phyloP scores from a whole-genome alignment of 176 grass and related monocot genomes.

The Puccinellia tenuiflora region DNA sequence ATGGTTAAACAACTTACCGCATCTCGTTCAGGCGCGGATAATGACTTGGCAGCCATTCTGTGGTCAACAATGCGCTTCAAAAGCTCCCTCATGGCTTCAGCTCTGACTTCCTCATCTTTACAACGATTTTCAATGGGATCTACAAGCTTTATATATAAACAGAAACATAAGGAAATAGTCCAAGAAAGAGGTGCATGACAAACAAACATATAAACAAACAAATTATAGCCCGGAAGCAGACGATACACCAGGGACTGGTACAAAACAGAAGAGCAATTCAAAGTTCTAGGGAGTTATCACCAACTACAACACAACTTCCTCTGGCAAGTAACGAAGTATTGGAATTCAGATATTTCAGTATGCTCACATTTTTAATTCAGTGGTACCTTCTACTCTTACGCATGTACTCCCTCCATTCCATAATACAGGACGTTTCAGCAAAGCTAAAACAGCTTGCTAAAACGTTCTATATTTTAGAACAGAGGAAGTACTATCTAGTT shows the following conservation, averaged over 20 bases:
- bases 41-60: constrained; percentile 62
- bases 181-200: background rate
- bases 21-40: constrained; percentile 48
- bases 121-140: constrained; percentile 91
- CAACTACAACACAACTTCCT: background rate
- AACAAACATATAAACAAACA: background rate
- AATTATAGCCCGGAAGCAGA: background rate
- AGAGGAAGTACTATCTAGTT: no score
- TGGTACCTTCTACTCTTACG: background rate
- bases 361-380: background rate
- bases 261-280: background rate
- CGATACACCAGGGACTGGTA: background rate
- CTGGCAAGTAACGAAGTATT: background rate
- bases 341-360: background rate
- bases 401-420: no score
- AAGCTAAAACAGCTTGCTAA: no score
- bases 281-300: background rate
- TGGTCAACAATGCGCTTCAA: constrained; percentile 58
- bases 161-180: constrained; percentile 17
- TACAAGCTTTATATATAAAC: constrained; percentile 66
- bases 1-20: constrained; percentile 48
- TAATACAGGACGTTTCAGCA: background rate
- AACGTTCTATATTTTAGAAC: no score
- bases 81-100: constrained; percentile 58
- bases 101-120: constrained; percentile 88